Percentiles rank a stretch among this genome's conserved stretches.
Conservation (phyloP, 2,329 filamentous ascomycete species). For the Metarhizium humberi region DNA sequence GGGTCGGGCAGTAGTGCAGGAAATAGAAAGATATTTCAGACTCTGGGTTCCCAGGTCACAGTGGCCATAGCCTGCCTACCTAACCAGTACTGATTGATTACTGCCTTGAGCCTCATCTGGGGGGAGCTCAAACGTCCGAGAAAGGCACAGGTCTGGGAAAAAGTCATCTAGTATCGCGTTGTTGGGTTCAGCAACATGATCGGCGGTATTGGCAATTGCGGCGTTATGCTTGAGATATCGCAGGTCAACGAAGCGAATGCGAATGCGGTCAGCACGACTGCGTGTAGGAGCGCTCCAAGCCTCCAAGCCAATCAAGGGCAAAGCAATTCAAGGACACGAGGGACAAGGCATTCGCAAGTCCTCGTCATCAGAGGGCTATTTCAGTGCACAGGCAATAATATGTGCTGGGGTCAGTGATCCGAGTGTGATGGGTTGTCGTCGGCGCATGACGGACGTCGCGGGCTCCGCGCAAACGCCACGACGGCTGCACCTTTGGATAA, state of each 20-base stretch:
- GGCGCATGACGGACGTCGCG: no score
- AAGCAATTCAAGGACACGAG: no score
- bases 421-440: no score
- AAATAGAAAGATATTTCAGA: conserved; percentile 20
- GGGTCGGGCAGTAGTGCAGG: conserved; percentile 18
- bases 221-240: background rate
- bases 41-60: conserved; percentile 15
- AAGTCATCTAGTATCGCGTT: background rate
- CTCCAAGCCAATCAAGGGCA: no score
- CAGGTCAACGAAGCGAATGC: background rate
- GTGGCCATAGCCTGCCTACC: conserved; percentile 19
- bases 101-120: conserved; percentile 9
- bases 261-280: background rate
- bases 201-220: background rate
- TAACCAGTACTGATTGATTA: conserved; percentile 6
- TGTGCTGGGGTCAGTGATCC: no score
- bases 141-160: conserved; percentile 12
- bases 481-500: no score
- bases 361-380: no score
- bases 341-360: background rate
- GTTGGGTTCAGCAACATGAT: background rate
- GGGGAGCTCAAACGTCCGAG: conserved; percentile 13
- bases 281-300: no score
- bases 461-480: no score
- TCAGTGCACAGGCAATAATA: no score